Evolutionary conservation across 1,284 basidiomycete species (phyloP).

Genomic region (Hortiboletus rubellus): DNA sequence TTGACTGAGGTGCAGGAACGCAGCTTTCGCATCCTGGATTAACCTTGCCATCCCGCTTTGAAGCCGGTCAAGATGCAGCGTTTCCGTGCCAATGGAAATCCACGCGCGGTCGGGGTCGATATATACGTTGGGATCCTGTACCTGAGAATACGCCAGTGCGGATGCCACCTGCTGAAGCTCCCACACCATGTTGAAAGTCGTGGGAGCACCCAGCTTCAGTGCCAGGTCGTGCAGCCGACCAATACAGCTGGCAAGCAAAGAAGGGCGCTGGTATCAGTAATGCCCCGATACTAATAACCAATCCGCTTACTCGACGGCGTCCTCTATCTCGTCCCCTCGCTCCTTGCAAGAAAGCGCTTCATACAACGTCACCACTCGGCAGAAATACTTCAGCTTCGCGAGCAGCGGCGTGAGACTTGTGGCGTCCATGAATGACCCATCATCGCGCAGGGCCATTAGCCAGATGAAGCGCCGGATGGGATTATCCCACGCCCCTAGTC

Average conservation of each 20-base stretch:
- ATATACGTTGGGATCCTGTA: no score
- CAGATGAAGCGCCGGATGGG: constrained; percentile 5
- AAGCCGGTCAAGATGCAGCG: background rate
- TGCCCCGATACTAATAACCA: no score
- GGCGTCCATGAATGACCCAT: constrained; percentile 6
- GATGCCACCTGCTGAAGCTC: constrained; percentile 8
- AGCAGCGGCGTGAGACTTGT: background rate
- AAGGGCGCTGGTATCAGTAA: no score
- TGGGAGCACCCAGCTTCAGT: background rate
- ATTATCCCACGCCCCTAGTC: background rate
- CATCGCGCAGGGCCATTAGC: constrained; percentile 4
- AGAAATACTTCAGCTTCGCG: constrained; percentile 17
- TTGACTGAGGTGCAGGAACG: background rate
- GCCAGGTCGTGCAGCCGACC: background rate
- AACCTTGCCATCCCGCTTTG: background rate
- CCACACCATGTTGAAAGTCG: constrained; percentile 7
- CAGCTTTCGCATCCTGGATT: background rate
- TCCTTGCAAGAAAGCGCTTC: background rate
- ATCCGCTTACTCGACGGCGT: background rate
- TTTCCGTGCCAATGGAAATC: constrained; percentile 9
- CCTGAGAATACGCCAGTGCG: background rate
- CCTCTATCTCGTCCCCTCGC: background rate
- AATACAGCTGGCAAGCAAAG: no score
- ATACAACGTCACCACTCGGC: background rate
- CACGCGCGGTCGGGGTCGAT: no score